Evolutionary conservation across 2,329 filamentous ascomycete genomes (phyloP), one percentile per base, ranked within the genome.

Genomic region (Fusarium liriodendri): DNA sequence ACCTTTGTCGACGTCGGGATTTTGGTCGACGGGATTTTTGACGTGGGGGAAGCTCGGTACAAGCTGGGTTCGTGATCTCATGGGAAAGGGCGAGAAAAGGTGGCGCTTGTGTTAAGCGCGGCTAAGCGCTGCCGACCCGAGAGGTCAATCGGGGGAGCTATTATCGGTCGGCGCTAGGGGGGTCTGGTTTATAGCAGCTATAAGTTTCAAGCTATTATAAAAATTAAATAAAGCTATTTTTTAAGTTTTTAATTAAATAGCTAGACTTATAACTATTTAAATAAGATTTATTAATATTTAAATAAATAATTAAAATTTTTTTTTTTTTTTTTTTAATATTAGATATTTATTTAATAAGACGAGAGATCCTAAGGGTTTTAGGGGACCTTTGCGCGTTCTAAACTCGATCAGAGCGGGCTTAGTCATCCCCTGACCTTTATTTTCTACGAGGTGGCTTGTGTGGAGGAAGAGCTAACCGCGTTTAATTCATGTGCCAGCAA

Each of bases 31-130:
- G 72, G 62, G 50, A 59, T 67, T 73, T 65, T 72, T 50, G 64
- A 64, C 58, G 61, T 70, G 60, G 69, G 61, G 42, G 52, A 55
- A 71, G 67, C 75, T 74, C 55, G 64, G 62, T 63, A 63, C 47
- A 64, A 77, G 76, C 66, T 75, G 71, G 67, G 67, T 77, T 78
- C 50, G 76, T 78, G 76, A 78, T 78, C 76, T 78, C 76, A 78
- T 78, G 64, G 67, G 42, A 10, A 29, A 32, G 64, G 65, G 60
- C 47, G 64, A 58, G 58, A 76, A 78, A 77, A 69, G 61, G 58
- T 58, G 72, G 76, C 76, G 76, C 67, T 63, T 76, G 33, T 11
- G 4, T 67, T 78, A 77, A 66, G 60, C 76, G 76, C 76, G 67
- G 40, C 6, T 69, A 78, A 77, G 75, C 73, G 64, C 67, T 22